These are phyloP conservation scores for Sporothrix dimorphospora DNA, from an alignment of 2,329 filamentous ascomycete species.

Conservation along the genomic window DNA sequence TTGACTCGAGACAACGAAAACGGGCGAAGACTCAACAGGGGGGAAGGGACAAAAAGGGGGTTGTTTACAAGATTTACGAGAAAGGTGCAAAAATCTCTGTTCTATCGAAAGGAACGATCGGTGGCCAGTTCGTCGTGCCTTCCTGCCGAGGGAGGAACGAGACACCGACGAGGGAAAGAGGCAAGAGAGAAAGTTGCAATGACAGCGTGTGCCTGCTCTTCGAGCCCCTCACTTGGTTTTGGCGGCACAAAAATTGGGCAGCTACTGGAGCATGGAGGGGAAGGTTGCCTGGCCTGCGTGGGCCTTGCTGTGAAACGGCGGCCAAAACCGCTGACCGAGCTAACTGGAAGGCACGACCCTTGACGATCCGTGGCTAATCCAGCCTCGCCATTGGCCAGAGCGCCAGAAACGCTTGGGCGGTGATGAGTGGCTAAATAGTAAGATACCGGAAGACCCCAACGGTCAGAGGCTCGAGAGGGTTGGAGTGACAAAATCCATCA, in stretches of 20 bases:
- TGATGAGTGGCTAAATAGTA: not conserved
- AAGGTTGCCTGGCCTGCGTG: slow-evolving; percentile 11
- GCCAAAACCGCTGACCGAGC: slow-evolving; percentile 30
- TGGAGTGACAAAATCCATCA: not conserved
- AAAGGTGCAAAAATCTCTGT: not conserved
- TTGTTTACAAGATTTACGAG: not conserved
- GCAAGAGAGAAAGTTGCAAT: slow-evolving; percentile 8
- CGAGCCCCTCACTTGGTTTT: not conserved
- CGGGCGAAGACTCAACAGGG: not conserved
- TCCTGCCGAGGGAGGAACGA: not conserved
- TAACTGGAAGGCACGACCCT: slow-evolving; percentile 25
- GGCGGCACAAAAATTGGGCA: slow-evolving; percentile 20
- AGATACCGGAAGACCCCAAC: no score
- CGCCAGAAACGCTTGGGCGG: not conserved
- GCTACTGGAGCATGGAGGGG: not conserved
- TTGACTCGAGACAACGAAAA: not conserved
- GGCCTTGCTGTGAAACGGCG: slow-evolving; percentile 25
- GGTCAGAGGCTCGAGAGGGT: no score
- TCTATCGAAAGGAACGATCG: slow-evolving; percentile 9
- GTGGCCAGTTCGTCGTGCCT: not conserved
- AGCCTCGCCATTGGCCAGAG: slow-evolving; percentile 21
- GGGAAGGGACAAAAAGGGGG: not conserved
- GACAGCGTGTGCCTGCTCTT: not conserved
- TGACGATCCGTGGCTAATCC: slow-evolving; percentile 6
- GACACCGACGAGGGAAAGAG: slow-evolving; percentile 19